phyloP scores from a whole-genome alignment of 257 asterid species.

The Capsicum rhomboideum region DNA sequence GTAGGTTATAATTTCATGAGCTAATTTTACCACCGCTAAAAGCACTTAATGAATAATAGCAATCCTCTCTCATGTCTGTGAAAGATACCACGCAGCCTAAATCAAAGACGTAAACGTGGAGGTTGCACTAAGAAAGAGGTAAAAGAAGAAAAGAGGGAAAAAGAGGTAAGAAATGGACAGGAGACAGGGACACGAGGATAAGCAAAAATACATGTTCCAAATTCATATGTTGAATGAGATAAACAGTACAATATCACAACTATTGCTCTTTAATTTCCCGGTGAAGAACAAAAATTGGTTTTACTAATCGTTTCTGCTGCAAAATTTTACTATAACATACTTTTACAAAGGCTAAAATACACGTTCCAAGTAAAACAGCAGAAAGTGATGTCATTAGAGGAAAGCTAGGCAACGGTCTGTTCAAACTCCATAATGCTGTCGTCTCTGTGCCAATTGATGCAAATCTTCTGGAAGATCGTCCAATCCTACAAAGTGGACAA shows the following conservation, averaged over 20 bases:
- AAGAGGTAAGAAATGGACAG: not conserved
- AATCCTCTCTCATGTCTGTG: too few species aligned
- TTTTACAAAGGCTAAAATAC: slow-evolving; percentile 24
- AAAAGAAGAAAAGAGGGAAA: too few species aligned
- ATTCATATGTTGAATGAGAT: not conserved
- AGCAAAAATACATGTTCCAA: not conserved
- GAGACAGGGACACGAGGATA: not conserved
- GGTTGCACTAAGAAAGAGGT: too few species aligned
- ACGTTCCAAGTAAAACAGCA: slow-evolving; percentile 26
- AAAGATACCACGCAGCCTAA: too few species aligned
- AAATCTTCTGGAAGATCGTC: slow-evolving; percentile 56
- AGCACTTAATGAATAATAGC: too few species aligned
- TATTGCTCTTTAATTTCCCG: slow-evolving; percentile 18
- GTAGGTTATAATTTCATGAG: too few species aligned
- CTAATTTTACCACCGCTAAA: too few species aligned
- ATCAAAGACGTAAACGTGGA: not conserved
- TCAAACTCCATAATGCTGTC: slow-evolving; percentile 24
- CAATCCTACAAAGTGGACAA: slow-evolving; percentile 38
- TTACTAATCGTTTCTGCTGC: slow-evolving; percentile 12
- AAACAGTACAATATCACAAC: not conserved
- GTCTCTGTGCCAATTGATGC: slow-evolving; percentile 57
- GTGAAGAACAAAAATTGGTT: slow-evolving; percentile 8
- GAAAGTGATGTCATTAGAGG: slow-evolving; percentile 31
- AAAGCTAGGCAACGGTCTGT: slow-evolving; percentile 19
- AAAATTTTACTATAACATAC: slow-evolving; percentile 18